Base-by-base conservation (phyloP, 1,284 basidiomycete genomes). In the Cryptococcus neoformans region DNA sequence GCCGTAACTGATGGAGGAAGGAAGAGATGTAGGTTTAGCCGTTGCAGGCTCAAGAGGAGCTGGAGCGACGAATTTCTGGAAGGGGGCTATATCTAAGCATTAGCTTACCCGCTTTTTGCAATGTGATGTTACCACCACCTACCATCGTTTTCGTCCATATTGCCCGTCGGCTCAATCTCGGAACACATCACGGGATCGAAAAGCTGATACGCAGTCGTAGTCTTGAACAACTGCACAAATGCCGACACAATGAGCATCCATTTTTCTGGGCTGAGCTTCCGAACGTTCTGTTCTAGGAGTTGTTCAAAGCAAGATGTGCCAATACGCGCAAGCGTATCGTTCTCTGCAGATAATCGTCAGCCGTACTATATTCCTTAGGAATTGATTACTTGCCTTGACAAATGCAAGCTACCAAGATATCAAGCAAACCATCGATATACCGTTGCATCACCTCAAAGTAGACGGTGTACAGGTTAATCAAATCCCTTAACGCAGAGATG, bases 251-350 rank as follows among this genome's bases (percentile, higher is more conserved):
- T 89, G 49, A 87, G 85, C 70, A 94, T 92, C 96, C 96, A 99
- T 58, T 88, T 87, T 39, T 84, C 81, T 0, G 87, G 78, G 66
- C 86, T 91, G 45, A 99, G 83, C 76, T 94, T 98, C 60, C 83
- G 82, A 49, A 96, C 90, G 66, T 99, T 99, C 70, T 84, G 91
- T 77, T 99, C 95, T 55, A 99, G 79, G 51, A 99, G 83, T 72
- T 96, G 92, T 78, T 99, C 97, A 62, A 99, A 81, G 75, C 97
- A 99, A 2, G 95, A 94, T 2, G 97, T 98, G 9, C 96, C 96
- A 62, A 99, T 99, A 51, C 95, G 86, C 10, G 97, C 95, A 45
- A 99, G 82, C 3, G 96, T 99, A 74, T 99, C 97, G 72, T 96
- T 96, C 80, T 98, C 94, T 97, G 76, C 41, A 12, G 28, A 46